A percentile compares a stretch with the other conserved stretches of the same genome.
Evolutionary conservation across 805 yeast genomes (phyloP).

Genomic region (Candida mattraensis): DNA sequence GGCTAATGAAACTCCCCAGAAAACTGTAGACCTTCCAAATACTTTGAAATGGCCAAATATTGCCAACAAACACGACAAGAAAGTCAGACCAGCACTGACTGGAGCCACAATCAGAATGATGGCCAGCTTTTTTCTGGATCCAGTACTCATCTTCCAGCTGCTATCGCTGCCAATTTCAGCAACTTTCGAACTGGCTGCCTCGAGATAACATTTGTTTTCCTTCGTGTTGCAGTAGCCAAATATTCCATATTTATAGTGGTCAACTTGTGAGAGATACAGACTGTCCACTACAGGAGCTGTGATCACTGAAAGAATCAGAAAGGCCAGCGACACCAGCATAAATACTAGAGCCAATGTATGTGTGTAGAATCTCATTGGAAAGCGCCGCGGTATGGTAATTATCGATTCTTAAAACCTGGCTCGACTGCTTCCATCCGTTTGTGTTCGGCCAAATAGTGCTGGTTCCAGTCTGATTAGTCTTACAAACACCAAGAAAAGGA

Average conservation of each 20-base stretch:
- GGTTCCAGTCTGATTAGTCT: no score
- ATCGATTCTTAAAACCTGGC: no score
- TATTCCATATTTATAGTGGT: slow-evolving; percentile 53
- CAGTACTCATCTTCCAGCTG: slow-evolving; percentile 49
- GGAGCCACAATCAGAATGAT: slow-evolving; percentile 61
- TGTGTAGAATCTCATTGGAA: slow-evolving; percentile 18
- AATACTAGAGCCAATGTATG: slow-evolving; percentile 40
- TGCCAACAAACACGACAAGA: slow-evolving; percentile 43
- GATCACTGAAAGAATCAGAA: slow-evolving; percentile 58
- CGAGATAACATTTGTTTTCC: slow-evolving; percentile 26
- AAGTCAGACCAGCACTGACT: slow-evolving; percentile 62
- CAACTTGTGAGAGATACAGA: slow-evolving; percentile 50
- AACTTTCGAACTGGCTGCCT: no score
- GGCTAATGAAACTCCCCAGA: slow-evolving; percentile 44
- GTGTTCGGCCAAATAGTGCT: no score
- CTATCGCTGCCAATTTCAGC: slow-evolving; percentile 14
- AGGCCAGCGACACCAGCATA: slow-evolving; percentile 56
- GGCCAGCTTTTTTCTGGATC: slow-evolving; percentile 51
- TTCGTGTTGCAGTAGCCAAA: slow-evolving; percentile 58
- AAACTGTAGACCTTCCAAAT: slow-evolving; percentile 20
- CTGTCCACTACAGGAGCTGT: slow-evolving; percentile 57
- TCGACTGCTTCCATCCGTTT: no score
- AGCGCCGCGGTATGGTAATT: background rate
- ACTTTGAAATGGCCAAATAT: slow-evolving; percentile 32
- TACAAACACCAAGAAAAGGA: no score